Conservation (phyloP, 208 protist genomes). For the Crithidia thermophila region DNA sequence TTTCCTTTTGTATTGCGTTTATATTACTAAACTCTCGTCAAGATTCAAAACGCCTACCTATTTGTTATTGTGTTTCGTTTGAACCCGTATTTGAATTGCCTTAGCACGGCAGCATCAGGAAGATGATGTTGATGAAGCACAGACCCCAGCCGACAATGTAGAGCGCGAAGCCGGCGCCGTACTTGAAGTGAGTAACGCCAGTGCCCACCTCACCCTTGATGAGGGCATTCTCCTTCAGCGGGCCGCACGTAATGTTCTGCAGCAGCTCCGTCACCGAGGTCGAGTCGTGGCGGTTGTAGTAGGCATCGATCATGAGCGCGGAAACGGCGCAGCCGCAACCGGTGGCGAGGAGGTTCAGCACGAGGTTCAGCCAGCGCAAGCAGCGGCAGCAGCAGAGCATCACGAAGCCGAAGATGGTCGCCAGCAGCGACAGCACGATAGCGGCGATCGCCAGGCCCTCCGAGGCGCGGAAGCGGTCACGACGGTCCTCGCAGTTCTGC, state of each 20-base stretch:
- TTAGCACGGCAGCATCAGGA: constrained; percentile 53
- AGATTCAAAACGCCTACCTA: no score
- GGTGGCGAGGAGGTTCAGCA: constrained; percentile 38
- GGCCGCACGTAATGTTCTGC: constrained; percentile 3
- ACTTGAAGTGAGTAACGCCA: constrained; percentile 27
- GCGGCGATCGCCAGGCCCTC: constrained; percentile 47
- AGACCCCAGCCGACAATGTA: constrained; percentile 46
- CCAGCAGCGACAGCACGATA: constrained; percentile 31
- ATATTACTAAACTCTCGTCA: no score
- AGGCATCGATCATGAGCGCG: constrained; percentile 36
- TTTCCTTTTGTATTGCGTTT: background rate
- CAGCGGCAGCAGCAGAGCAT: constrained; percentile 55
- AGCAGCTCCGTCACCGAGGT: constrained; percentile 1
- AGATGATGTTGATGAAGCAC: constrained; percentile 43
- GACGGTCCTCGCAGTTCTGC: constrained; percentile 26
- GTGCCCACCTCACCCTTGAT: background rate
- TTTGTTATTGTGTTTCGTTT: no score
- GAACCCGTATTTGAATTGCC: no score
- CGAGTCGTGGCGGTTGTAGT: constrained; percentile 27
- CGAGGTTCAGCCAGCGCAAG: constrained; percentile 37
- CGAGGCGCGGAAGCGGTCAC: constrained; percentile 36
- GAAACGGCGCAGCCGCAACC: constrained; percentile 30
- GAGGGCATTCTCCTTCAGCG: background rate
- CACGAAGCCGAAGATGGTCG: constrained; percentile 37
- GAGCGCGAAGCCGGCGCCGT: constrained; percentile 53